phyloP scores from a whole-genome alignment of 2,329 filamentous ascomycete genomes.

The Claviceps humidiphila region DNA sequence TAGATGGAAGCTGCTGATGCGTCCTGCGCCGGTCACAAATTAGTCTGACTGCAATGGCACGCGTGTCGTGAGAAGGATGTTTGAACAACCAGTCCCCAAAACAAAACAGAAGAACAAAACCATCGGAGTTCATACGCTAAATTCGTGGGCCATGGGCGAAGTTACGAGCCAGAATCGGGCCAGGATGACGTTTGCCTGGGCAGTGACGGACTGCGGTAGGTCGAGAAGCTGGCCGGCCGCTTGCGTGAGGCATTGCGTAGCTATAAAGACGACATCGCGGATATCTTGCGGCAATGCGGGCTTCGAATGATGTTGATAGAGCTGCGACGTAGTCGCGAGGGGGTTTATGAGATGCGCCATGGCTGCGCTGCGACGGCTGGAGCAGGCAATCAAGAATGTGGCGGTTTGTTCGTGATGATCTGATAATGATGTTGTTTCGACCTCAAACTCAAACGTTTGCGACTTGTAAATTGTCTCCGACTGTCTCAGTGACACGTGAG shows the following conservation, averaged over 20 bases:
- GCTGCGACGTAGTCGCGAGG: slow-evolving; percentile 57
- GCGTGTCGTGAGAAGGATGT: background rate
- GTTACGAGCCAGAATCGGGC: slow-evolving; percentile 64
- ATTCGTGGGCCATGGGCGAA: slow-evolving; percentile 44
- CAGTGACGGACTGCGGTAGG: slow-evolving; percentile 73
- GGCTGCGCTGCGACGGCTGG: slow-evolving; percentile 1
- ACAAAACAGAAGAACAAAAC: background rate
- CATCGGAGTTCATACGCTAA: slow-evolving; percentile 27
- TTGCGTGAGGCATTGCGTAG: slow-evolving; percentile 62
- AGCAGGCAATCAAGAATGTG: background rate
- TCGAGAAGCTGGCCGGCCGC: slow-evolving; percentile 69
- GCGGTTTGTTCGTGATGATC: too few relatives aligned
- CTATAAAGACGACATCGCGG: slow-evolving; percentile 58
- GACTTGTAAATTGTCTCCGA: too few relatives aligned
- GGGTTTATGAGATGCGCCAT: slow-evolving; percentile 58
- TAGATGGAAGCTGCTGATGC: slow-evolving; percentile 72
- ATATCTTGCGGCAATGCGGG: slow-evolving; percentile 51
- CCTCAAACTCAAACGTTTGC: too few relatives aligned
- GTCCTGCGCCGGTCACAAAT: slow-evolving; percentile 37
- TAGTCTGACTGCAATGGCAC: background rate
- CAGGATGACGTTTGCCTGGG: slow-evolving; percentile 71
- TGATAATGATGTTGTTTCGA: too few relatives aligned
- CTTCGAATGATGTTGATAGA: slow-evolving; percentile 43
- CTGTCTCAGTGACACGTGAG: too few relatives aligned
- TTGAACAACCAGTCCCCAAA: too few relatives aligned